Conservation (phyloP, 805 yeast species). For the Blastobotrys parvus region DNA sequence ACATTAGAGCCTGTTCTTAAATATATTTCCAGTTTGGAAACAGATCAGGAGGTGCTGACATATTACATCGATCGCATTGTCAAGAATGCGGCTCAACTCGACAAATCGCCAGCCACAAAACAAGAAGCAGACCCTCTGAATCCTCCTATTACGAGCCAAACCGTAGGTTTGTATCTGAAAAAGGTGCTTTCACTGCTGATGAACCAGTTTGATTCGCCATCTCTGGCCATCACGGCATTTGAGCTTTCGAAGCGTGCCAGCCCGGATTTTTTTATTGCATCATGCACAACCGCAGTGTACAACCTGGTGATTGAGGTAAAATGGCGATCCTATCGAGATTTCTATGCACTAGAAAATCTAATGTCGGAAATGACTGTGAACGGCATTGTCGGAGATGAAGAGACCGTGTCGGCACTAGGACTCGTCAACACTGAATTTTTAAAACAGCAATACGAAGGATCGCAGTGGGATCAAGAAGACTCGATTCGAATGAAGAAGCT, state of each 20-base stretch:
- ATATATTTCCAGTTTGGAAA: slow-evolving; percentile 17
- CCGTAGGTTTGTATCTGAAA: slow-evolving; percentile 15
- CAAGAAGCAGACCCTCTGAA: slow-evolving; percentile 2
- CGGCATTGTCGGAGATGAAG: slow-evolving; percentile 31
- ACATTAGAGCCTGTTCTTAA: slow-evolving; percentile 12
- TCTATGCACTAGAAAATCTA: slow-evolving; percentile 28
- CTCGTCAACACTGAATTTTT: slow-evolving; percentile 20
- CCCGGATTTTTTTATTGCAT: slow-evolving; percentile 30
- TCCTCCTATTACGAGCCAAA: slow-evolving; percentile 9
- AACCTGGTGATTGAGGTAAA: slow-evolving; percentile 29
- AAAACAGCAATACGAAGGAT: slow-evolving; percentile 7
- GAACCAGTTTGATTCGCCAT: slow-evolving; percentile 22
- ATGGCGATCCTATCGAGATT: slow-evolving; percentile 35
- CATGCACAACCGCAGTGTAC: slow-evolving; percentile 34
- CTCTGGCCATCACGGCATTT: slow-evolving; percentile 32
- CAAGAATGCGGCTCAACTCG: slow-evolving; percentile 1
- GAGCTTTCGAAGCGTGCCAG: slow-evolving; percentile 28
- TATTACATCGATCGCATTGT: slow-evolving; percentile 17
- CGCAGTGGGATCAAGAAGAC: slow-evolving; percentile 23
- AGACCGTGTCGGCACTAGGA: slow-evolving; percentile 26
- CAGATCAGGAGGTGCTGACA: slow-evolving; percentile 20
- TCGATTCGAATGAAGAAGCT: slow-evolving; percentile 19
- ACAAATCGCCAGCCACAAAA: background rate
- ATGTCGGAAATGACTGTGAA: slow-evolving; percentile 36
- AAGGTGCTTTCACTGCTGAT: slow-evolving; percentile 16